A percentile compares a stretch with the other conserved stretches of the same genome.
Evolutionary conservation across 2,329 filamentous ascomycete species (phyloP).

Genomic region (Dactylellina sp.): DNA sequence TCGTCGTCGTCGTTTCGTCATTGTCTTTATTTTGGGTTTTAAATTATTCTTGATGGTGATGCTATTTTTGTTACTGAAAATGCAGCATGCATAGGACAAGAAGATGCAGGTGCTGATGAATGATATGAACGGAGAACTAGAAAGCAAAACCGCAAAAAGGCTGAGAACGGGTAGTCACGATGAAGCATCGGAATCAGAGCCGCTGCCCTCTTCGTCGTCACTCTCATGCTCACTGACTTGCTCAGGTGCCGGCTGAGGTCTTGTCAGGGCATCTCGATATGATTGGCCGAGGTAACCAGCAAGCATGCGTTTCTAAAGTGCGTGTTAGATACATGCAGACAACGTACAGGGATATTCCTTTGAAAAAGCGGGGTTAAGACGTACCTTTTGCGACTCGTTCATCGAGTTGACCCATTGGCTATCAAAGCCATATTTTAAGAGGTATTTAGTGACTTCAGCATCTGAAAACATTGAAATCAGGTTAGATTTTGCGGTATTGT

Average conservation of each 20-base stretch:
- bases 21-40: constrained; percentile 39
- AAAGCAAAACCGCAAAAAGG: constrained; percentile 47
- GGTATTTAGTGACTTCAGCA: constrained; percentile 47
- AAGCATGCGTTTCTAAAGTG: constrained; percentile 54
- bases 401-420: constrained; percentile 51
- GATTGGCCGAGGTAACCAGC: constrained; percentile 56
- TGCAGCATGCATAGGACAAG: constrained; percentile 30
- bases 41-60: constrained; percentile 32
- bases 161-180: constrained; percentile 35
- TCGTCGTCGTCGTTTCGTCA: constrained; percentile 43
- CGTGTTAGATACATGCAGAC: constrained; percentile 41
- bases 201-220: constrained; percentile 41
- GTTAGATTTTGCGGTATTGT: neutral
- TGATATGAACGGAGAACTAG: constrained; percentile 35
- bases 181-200: constrained; percentile 38
- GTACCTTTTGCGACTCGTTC: constrained; percentile 54
- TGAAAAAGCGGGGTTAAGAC: constrained; percentile 17
- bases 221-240: constrained; percentile 34
- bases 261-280: constrained; percentile 55
- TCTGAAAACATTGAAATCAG: constrained; percentile 15
- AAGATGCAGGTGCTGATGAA: constrained; percentile 47
- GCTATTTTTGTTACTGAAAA: constrained; percentile 32
- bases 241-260: constrained; percentile 39
- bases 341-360: constrained; percentile 27
- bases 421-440: constrained; percentile 55